These are phyloP conservation scores for Agaricus subrufescens DNA, from an alignment of 768 basidiomycete species.

Conservation along the genomic window DNA sequence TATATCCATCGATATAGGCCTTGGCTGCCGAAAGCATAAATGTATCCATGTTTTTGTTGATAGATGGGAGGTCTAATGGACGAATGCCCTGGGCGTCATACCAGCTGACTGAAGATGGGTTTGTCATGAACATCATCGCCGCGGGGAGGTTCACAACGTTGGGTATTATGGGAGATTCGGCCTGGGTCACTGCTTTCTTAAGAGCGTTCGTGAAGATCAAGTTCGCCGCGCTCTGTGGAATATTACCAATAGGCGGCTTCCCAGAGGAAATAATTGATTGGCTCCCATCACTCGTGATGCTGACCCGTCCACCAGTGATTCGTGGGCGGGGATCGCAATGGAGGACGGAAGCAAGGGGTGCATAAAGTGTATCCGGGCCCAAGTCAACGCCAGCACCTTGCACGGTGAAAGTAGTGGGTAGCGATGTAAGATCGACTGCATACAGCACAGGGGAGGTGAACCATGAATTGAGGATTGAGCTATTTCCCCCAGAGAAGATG, in stretches of 20 bases:
- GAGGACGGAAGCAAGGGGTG: constrained; percentile 5
- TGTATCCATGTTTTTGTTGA: constrained; percentile 8
- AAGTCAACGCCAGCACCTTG: constrained; percentile 2
- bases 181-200: background rate
- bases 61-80: background rate
- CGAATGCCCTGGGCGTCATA: background rate
- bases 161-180: too few species aligned
- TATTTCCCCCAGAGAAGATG: constrained; percentile 7
- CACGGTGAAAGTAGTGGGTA: background rate
- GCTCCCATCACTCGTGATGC: background rate
- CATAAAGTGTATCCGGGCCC: too few species aligned
- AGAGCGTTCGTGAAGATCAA: constrained; percentile 4
- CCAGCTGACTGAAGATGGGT: constrained; percentile 1
- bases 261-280: background rate
- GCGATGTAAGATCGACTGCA: background rate
- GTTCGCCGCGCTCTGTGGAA: constrained; percentile 7
- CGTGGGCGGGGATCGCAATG: background rate
- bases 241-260: background rate
- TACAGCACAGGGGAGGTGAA: background rate
- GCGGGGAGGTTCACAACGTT: constrained; percentile 4
- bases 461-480: background rate
- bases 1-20: constrained; percentile 9
- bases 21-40: constrained; percentile 11
- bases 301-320: constrained; percentile 5
- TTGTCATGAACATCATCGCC: constrained; percentile 6